These are phyloP conservation scores for Penicillium taxi DNA, from an alignment of 495 filamentous ascomycete genomes.

Conservation along the genomic window DNA sequence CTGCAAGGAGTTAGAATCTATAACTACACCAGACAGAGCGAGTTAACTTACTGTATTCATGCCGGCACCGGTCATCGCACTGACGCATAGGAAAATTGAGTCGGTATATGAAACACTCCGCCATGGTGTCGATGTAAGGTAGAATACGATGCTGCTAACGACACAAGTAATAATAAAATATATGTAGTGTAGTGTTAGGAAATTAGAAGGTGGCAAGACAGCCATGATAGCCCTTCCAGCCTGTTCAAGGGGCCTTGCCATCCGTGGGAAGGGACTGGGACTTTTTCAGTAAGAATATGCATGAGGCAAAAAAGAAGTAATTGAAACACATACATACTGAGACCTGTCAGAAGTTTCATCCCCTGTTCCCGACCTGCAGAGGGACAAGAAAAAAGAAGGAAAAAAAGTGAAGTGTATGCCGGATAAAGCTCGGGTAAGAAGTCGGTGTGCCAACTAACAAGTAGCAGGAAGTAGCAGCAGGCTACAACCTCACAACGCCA, in stretches of 20 bases:
- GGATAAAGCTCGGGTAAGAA: too few relatives aligned
- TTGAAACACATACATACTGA: background rate
- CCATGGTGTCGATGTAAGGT: slow-evolving; percentile 53
- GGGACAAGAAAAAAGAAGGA: background rate
- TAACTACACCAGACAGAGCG: slow-evolving; percentile 25
- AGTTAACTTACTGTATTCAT: slow-evolving; percentile 53
- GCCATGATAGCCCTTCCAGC: slow-evolving; percentile 22
- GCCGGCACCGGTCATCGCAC: slow-evolving; percentile 74
- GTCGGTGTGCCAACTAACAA: too few relatives aligned
- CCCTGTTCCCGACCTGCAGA: background rate
- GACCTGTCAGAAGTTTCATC: background rate
- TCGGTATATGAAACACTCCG: slow-evolving; percentile 64
- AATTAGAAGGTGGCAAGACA: slow-evolving; percentile 50
- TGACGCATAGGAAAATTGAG: slow-evolving; percentile 66
- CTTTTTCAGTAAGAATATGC: too few relatives aligned
- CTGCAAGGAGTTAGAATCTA: slow-evolving; percentile 42
- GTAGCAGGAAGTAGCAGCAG: too few relatives aligned
- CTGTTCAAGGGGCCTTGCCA: slow-evolving; percentile 15
- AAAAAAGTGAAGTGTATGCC: too few relatives aligned
- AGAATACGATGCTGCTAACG: slow-evolving; percentile 65
- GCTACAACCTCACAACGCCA: too few relatives aligned
- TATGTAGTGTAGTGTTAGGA: slow-evolving; percentile 68
- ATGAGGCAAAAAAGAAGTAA: background rate
- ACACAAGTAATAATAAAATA: slow-evolving; percentile 67
- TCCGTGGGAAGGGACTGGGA: slow-evolving; percentile 5